Evolutionary conservation across 768 basidiomycete genomes (phyloP), one percentile per base, ranked within the genome.

Genomic region (Phaffia australis): DNA sequence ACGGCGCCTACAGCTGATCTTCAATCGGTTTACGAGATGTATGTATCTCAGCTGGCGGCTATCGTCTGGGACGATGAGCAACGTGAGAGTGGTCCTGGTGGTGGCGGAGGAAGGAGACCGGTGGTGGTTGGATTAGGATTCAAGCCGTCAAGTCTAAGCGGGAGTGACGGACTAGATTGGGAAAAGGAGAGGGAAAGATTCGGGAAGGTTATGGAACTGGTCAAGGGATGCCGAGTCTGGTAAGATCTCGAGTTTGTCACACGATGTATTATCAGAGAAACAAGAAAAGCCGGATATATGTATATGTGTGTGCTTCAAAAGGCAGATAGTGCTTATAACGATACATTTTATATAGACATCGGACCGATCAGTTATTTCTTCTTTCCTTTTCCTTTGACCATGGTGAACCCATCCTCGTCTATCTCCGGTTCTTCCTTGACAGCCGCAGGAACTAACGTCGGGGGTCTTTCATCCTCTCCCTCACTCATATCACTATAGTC

Each of bases 341-440:
- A 5, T 42, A 5, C 4, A 5, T 42, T 42, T 42, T 42, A 4
- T 42, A 42, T 42, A 42, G 11, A 42, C 35, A 15, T 25, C 18
- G 18, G 23, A 60, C 7, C 21, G 7, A 18, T 25, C 18, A 14
- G 25, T 29, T 42, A 60, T n/a, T 46, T 60, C 67, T 63, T 68
- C 32, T 72, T 72, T 9, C 76, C 75, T 71, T 78, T 78, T 59
- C 74, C 73, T 70, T 77, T 75, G 2, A 98, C 89, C 60, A 86
- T 73, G 3, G 87, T 89, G 74, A 98, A 98, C 0, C 93, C 93
- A 67, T 98, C 92, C 69, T 92, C 88, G 72, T 97, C 93, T 0
- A 93, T 80, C 60, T 88, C 82, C 0, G 87, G 86, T 72, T 87
- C 85, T 15, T 80, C 77, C 60, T 76, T 79, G 35, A 32, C 49